A percentile compares a stretch with the other conserved stretches of the same genome.
Evolutionary conservation across 345 rosid species (phyloP).

Genomic region (Ceriops decandra): DNA sequence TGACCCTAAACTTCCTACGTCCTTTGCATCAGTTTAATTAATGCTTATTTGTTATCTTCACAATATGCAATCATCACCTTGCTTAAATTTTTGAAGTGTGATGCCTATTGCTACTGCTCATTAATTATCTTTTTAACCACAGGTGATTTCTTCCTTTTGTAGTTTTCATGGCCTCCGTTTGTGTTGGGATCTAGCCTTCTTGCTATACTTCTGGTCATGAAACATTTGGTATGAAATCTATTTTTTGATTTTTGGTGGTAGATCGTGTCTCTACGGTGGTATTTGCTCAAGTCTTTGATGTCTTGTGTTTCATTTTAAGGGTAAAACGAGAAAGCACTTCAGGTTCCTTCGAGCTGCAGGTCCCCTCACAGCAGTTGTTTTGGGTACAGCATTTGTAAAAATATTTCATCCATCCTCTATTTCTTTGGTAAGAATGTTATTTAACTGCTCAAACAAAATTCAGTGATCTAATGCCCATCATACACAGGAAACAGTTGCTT

Average conservation of each 20-base stretch:
- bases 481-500: background rate
- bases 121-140: slow-evolving; percentile 45
- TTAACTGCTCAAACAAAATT: background rate
- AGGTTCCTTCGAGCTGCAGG: slow-evolving; percentile 87
- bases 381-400: slow-evolving; percentile 83
- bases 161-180: slow-evolving; percentile 99
- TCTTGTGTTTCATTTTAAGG: slow-evolving; percentile 44
- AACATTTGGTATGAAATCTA: slow-evolving; percentile 66
- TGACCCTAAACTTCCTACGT: slow-evolving; percentile 2
- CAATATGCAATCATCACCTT: background rate
- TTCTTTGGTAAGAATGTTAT: slow-evolving; percentile 61
- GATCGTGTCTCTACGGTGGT: background rate
- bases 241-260: slow-evolving; percentile 1
- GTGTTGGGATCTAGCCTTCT: slow-evolving; percentile 90
- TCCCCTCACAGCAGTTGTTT: slow-evolving; percentile 84
- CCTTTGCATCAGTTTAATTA: slow-evolving; percentile 1
- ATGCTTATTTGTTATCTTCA: slow-evolving; percentile 6
- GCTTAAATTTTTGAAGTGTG: slow-evolving; percentile 8
- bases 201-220: slow-evolving; percentile 74
- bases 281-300: slow-evolving; percentile 16
- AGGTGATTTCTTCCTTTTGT: slow-evolving; percentile 63
- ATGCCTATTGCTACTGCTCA: slow-evolving; percentile 33
- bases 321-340: slow-evolving; percentile 80
- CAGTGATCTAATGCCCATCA: background rate
- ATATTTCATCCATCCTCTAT: slow-evolving; percentile 75